Evolutionary conservation across 225 moss, liverwort and hornwort genomes (phyloP).

Genomic region (Polytrichum formosum): DNA sequence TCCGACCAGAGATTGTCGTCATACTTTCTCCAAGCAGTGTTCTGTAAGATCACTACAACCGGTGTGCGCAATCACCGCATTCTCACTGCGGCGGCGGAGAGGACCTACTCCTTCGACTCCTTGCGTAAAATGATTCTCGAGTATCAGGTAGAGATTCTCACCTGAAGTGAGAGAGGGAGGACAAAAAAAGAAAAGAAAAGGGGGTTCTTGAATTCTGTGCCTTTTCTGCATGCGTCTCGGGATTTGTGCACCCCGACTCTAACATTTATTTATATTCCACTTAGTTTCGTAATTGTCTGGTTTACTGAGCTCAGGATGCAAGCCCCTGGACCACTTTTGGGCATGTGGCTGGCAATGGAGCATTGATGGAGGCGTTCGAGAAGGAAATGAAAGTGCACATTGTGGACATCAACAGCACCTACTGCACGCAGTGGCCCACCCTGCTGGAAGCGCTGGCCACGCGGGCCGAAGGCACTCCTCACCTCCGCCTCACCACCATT

Average conservation of each 20-base stretch:
- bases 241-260: no score
- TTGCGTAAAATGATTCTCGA: constrained; percentile 81
- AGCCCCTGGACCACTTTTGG: constrained; percentile 90
- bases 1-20: constrained; percentile 63
- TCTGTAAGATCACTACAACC: constrained; percentile 74
- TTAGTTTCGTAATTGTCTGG: no score
- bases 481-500: constrained; percentile 64
- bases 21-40: constrained; percentile 69
- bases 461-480: constrained; percentile 60
- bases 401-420: constrained; percentile 69
- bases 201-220: no score
- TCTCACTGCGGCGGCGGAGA: constrained; percentile 59
- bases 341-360: constrained; percentile 78
- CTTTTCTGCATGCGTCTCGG: no score
- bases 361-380: constrained; percentile 59
- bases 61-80: constrained; percentile 45
- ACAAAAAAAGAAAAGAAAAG: no score
- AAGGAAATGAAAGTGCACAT: constrained; percentile 71
- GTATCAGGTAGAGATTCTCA: constrained; percentile 44
- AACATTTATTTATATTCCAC: no score
- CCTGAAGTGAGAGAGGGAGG: no score
- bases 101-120: constrained; percentile 73
- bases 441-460: constrained; percentile 71
- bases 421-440: constrained; percentile 86
- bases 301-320: constrained; percentile 38